Evolutionary conservation across 202 grass and related monocot genomes (phyloP).

Genomic region (Brachypodium distachyon): DNA sequence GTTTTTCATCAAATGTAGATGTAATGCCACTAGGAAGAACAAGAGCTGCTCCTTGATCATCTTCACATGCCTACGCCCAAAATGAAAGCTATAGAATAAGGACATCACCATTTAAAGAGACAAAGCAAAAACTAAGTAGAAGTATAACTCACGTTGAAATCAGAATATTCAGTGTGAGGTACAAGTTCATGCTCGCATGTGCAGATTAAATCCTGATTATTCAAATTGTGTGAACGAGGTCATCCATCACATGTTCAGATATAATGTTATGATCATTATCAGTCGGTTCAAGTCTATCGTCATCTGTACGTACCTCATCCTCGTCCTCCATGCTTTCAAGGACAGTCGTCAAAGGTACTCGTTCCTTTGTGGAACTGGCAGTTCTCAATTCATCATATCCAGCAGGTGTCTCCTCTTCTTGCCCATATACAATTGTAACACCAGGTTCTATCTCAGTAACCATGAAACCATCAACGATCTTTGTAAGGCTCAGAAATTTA

Average conservation of each 20-base stretch:
- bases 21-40: constrained; percentile 9
- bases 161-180: constrained; percentile 15
- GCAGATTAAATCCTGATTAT: constrained; percentile 7
- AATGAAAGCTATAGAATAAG: not conserved
- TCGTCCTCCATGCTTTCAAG: constrained; percentile 2
- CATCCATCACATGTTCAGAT: constrained; percentile 14
- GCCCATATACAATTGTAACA: constrained; percentile 37
- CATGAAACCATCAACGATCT: constrained; percentile 55
- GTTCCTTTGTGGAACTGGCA: not conserved
- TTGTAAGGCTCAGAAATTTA: constrained; percentile 51
- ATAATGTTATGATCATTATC: not conserved
- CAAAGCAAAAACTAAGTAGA: not conserved
- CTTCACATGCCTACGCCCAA: constrained; percentile 22
- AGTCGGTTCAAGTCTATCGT: not conserved
- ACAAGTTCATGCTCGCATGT: not conserved
- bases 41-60: constrained; percentile 10
- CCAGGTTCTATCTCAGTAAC: constrained; percentile 47
- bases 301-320: not conserved
- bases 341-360: not conserved
- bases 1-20: constrained; percentile 62
- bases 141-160: constrained; percentile 27
- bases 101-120: not conserved
- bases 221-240: constrained; percentile 6
- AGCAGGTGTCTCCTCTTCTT: constrained; percentile 20
- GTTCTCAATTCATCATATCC: constrained; percentile 16